phyloP scores from a whole-genome alignment of 345 rosid species.

The Bruguiera parviflora region DNA sequence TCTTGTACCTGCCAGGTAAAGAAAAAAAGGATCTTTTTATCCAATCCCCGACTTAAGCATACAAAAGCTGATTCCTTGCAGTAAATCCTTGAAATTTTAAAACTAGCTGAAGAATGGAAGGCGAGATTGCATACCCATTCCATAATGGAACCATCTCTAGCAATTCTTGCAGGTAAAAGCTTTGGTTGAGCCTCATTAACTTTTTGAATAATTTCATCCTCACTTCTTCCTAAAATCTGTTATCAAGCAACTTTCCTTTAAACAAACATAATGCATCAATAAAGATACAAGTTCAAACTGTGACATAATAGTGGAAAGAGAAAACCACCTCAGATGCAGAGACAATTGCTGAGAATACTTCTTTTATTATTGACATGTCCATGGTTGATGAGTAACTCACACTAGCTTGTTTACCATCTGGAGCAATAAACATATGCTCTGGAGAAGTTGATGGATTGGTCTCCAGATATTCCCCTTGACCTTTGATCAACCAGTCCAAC shows the following conservation, averaged over 20 bases:
- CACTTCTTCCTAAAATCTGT: conserved; percentile 59
- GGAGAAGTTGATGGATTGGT: conserved; percentile 98
- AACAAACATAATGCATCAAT: not conserved
- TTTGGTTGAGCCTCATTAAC: conserved; percentile 59
- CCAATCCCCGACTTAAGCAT: not conserved
- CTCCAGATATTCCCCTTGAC: conserved; percentile 65
- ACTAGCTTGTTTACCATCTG: conserved; percentile 71
- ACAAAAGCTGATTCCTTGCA: not conserved
- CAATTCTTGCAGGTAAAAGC: conserved; percentile 63
- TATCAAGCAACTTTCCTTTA: not conserved
- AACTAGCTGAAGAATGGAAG: conserved; percentile 4
- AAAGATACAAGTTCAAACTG: not conserved
- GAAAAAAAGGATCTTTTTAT: conserved; percentile 2
- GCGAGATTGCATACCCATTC: conserved; percentile 62
- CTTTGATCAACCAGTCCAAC: conserved; percentile 90
- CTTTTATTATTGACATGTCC: conserved; percentile 83
- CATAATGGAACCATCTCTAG: conserved; percentile 82
- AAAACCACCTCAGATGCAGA: conserved; percentile 76
- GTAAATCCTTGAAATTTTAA: not conserved
- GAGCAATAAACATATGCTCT: conserved; percentile 76
- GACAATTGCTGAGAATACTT: conserved; percentile 63
- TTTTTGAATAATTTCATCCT: conserved; percentile 51
- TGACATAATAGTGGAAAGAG: not conserved
- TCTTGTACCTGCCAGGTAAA: conserved; percentile 51
- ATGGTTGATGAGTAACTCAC: conserved; percentile 95